phyloP scores from a whole-genome alignment of 164 flowering plant genomes.

The Macadamia tetraphylla region DNA sequence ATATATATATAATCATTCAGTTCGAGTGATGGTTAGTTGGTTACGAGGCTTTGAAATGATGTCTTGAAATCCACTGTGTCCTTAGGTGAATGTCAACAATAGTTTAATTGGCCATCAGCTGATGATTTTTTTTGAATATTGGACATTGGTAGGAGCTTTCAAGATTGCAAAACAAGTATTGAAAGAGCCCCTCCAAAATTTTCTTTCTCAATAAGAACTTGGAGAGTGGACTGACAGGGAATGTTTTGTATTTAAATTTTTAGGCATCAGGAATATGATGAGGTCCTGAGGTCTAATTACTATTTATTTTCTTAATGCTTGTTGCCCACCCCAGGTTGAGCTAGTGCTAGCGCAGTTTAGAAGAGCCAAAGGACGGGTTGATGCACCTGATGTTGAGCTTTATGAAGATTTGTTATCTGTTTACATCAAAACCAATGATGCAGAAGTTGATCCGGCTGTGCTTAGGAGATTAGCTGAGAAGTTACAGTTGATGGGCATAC shows the following conservation, averaged over 20 bases:
- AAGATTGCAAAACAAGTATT: neutral
- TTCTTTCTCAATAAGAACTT: neutral
- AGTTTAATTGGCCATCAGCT: neutral
- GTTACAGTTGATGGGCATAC: conserved; percentile 54
- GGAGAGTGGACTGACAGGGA: neutral
- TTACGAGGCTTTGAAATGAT: neutral
- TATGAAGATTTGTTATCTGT: conserved; percentile 51
- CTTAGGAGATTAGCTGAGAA: conserved; percentile 62
- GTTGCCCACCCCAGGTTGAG: conserved; percentile 56
- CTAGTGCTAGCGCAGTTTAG: conserved; percentile 80
- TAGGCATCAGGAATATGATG: neutral
- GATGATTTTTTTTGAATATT: neutral
- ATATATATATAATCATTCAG: neutral
- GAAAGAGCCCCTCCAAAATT: too few relatives aligned
- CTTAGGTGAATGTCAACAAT: neutral
- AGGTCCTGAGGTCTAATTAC: neutral
- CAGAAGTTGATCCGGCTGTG: conserved; percentile 42
- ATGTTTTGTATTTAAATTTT: neutral
- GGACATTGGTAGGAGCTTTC: neutral
- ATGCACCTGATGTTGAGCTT: conserved; percentile 56
- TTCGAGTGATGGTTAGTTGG: too few relatives aligned
- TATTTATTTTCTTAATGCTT: neutral
- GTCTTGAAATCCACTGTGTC: neutral
- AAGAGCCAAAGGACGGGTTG: conserved; percentile 80
- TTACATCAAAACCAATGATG: conserved; percentile 34